A percentile compares a stretch with the other conserved stretches of the same genome.
These are phyloP conservation scores for Corylus americana DNA, from an alignment of 306 rosid species.

Conservation along the genomic window DNA sequence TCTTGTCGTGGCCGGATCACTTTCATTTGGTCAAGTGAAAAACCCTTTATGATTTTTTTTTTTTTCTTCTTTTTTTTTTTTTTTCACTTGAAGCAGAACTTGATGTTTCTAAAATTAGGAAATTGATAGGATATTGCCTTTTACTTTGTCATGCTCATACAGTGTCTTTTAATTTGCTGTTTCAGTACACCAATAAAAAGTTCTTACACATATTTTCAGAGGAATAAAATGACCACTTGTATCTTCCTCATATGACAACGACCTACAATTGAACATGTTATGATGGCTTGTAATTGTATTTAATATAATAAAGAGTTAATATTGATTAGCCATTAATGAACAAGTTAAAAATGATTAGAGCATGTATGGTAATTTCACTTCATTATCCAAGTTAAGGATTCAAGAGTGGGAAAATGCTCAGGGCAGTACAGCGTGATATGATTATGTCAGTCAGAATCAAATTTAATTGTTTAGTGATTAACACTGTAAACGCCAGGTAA, in stretches of 20 bases:
- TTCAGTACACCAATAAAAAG: background rate
- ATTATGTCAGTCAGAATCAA: too few relatives aligned
- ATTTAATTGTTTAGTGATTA: too few relatives aligned
- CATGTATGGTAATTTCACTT: background rate
- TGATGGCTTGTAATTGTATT: background rate
- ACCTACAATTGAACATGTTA: background rate
- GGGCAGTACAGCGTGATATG: background rate
- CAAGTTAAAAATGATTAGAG: background rate
- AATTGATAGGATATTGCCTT: slow-evolving; percentile 34
- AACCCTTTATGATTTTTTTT: slow-evolving; percentile 1
- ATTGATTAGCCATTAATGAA: background rate
- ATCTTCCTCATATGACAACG: background rate
- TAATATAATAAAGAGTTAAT: background rate
- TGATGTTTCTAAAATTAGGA: slow-evolving; percentile 43
- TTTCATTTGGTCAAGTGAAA: background rate
- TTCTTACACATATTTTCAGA: background rate
- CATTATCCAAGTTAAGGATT: background rate
- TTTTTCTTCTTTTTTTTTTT: background rate
- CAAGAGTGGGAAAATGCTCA: background rate
- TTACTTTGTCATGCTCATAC: slow-evolving; percentile 13
- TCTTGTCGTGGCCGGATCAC: background rate
- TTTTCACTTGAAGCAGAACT: background rate
- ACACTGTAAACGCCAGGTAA: too few relatives aligned
- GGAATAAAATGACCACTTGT: background rate
- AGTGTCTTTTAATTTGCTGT: background rate